Evolutionary conservation across 2,329 filamentous ascomycete genomes (phyloP).

Genomic region (Emmonsia crescens): DNA sequence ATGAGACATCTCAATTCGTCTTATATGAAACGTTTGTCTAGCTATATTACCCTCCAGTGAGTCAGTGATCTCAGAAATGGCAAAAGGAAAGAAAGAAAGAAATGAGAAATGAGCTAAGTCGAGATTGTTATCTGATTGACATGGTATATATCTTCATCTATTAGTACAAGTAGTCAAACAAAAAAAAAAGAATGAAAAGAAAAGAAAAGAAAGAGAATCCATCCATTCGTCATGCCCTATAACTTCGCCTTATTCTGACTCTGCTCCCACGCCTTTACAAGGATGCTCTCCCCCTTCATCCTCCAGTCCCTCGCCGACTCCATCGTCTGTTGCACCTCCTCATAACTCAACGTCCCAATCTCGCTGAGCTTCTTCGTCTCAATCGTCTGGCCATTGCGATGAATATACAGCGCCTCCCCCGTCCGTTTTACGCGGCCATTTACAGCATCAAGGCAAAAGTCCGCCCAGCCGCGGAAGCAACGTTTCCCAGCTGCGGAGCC

Average conservation of each 20-base stretch:
- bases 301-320: slow-evolving; percentile 22
- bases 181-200: neutral
- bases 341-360: slow-evolving; percentile 24
- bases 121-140: neutral
- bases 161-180: neutral
- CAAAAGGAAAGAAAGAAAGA: neutral
- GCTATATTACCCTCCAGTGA: too few species aligned
- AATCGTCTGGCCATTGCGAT: slow-evolving; percentile 19
- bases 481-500: slow-evolving; percentile 36
- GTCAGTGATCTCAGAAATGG: too few species aligned
- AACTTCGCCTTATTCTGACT: slow-evolving; percentile 19
- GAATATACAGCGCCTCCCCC: slow-evolving; percentile 21
- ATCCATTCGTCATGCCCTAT: slow-evolving; percentile 7
- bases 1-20: neutral
- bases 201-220: neutral
- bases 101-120: neutral
- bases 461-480: slow-evolving; percentile 46
- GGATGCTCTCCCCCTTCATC: slow-evolving; percentile 24
- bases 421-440: slow-evolving; percentile 18
- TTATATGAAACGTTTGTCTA: too few species aligned
- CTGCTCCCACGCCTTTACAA: slow-evolving; percentile 23
- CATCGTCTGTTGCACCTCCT: slow-evolving; percentile 25
- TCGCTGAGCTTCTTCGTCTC: slow-evolving; percentile 26
- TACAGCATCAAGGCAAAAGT: slow-evolving; percentile 38
- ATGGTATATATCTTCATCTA: neutral